Evolutionary conservation across 2,329 filamentous ascomycete species (phyloP), one percentile per base, ranked within the genome.

Genomic region (Alternaria burnsii): DNA sequence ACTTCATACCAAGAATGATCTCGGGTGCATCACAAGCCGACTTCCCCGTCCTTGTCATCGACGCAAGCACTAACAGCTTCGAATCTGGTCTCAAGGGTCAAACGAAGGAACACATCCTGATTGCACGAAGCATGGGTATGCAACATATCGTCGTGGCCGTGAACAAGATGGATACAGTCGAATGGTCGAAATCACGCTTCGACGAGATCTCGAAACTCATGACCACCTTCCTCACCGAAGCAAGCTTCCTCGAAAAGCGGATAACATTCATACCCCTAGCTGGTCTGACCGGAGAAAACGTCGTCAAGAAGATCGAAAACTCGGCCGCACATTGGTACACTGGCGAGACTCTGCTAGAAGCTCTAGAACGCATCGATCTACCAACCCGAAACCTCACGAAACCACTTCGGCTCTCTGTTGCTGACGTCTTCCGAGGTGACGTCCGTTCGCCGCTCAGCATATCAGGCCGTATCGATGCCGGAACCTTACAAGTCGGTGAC

Each of bases 1-100:
- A 99, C 76, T 99, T 98, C 75, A 93, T 99, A 20, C 95, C 95
- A 0, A 99, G 97, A 78, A 99, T 99, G 95, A 97, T 99, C 76
- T 94, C 94, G 2, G 95, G 95, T 14, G 93, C 94, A 4, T 95
- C 92, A 60, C 94, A 97, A 79, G 96, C 95, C 10, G 95, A 99
- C 76, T 95, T 98, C 78, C 95, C 94, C 0, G 91, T 99, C 0
- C 83, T 99, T 3, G 95, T 99, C 20, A 92, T 99, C 61, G 95
- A 99, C 76, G 91, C 94, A 5, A 90, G 91, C 59, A 92, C 88
- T 0, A 95, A 94, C 34, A 94, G 94, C 34, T 97, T 98, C 67
- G 95, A 99, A 77, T 93, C 93, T 4, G 96, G 95, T 0, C 82
- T 98, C 32, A 94, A 91, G 74, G 95, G 95, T 0, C 95, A 99